Evolutionary conservation across 768 basidiomycete species (phyloP), one percentile per base, ranked within the genome.

Genomic region (Crassisporium funariophilum): DNA sequence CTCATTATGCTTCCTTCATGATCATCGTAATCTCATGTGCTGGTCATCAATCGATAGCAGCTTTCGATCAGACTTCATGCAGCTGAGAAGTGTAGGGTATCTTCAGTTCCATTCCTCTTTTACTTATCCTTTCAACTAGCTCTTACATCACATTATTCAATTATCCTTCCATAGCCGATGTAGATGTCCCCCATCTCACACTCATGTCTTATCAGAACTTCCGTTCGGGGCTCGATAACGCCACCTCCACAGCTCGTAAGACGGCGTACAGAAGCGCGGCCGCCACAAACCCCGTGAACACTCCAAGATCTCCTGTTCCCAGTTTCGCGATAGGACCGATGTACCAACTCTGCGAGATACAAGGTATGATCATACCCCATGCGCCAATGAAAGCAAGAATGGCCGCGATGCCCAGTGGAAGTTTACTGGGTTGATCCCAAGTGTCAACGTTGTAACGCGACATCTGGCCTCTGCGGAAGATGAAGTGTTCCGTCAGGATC

Each of bases 261-360:
- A 70, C 71, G 1, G 73, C 4, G 60, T 86, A 88, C 29, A 78
- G 53, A 29, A 78, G 13, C 10, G 61, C 68, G 0, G 78, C 73
- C 5, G 74, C 63, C 4, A 65, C 59, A 43, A 84, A 79, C 0
- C 84, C 83, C 13, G 82, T 63, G 49, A 86, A 72, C 29, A 91
- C 77, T 2, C 85, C 88, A 43, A 91, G 81, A 61, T 91, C 88
- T 2, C 88, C 88, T 9, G 83, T 73, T 6, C 68, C 69, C 5
- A 57, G 66, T 27, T 59, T 54, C 3, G 86, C 88, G 16, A 90
- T 81, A 0, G 86, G 87, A 1, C 88, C 88, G 4, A 68, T 64
- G 58, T 79, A 90, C 80, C 82, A 90, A 11, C 71, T 77, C 57
- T 91, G 86, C 47, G 77, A 68, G 81, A 91, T 91, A 40, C 72